Base-by-base conservation (phyloP, 73 alveolate genomes). In the Paramecium octaurelia region DNA sequence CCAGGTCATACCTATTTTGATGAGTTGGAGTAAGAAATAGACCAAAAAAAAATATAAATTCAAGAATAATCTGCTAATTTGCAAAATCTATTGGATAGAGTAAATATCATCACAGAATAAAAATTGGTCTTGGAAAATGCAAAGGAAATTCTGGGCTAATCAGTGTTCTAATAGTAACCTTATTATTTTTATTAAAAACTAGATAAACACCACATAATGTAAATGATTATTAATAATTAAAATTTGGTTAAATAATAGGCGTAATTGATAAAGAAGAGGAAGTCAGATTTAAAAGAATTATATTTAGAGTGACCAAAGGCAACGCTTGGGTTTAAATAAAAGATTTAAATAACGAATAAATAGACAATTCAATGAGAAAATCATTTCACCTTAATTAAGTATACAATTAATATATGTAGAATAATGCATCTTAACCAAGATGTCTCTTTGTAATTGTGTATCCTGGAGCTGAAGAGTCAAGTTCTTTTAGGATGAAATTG, bases 261-360 rank as follows among this genome's bases (percentile, higher is more conserved):
- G 95, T 98, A 9, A 95, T 98, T 40, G 96, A 98, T 38, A 76
- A 20, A 29, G 97, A 86, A 60, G 99, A 98, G 27, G 95, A 93
- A 71, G 87, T 92, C 35, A 95, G 99, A 88, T 93, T 98, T 44
- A 97, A 95, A 83, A 96, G 97, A 90, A 84, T 97, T 86, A 92
- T 98, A 35, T 97, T 97, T 88, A 97, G 99, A 95, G 95, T 96
- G 29, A 96, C 99, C n/a, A 96, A 97, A 93, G 99, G 99, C 38
- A 96, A 98, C 58, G 99, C 99, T 2, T 90, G 93, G 93, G 90
- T 88, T 2, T 35, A 69, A 42, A 69, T 80, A 23, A n/a, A 38
- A 8, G 93, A 88, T 20, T 23, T 70, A 29, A 59, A 59, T 10
- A 59, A 59, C 20, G 23, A 59, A 59, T 18, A 59, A 59, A 3